Percentiles rank a stretch among this genome's conserved stretches.
Conservation (phyloP, 2,329 filamentous ascomycete genomes). For the Cercospora canescens region DNA sequence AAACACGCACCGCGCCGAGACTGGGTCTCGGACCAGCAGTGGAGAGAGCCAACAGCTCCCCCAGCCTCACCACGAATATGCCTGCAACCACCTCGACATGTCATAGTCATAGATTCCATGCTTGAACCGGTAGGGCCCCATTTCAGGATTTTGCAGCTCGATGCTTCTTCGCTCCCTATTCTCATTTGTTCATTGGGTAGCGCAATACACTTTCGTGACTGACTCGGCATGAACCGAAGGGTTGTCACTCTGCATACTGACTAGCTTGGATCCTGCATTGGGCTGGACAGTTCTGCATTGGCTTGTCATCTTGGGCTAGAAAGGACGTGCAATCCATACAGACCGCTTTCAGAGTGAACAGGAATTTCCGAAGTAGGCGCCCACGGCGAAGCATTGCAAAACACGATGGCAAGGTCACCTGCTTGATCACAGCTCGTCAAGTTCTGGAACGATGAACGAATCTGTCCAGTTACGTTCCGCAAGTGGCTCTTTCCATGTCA, state of each 20-base stretch:
- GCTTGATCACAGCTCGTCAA: background rate
- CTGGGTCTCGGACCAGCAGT: background rate
- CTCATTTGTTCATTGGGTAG: constrained; percentile 7
- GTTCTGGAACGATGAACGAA: constrained; percentile 9
- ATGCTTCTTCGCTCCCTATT: background rate
- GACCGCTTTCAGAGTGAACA: background rate
- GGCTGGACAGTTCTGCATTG: background rate
- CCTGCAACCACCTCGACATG: background rate
- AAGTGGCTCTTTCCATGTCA: constrained; percentile 7
- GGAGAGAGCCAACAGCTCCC: background rate
- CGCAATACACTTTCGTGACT: constrained; percentile 3
- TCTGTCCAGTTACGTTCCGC: constrained; percentile 7
- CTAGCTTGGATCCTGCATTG: constrained; percentile 9
- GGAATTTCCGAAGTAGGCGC: background rate
- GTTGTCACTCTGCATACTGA: constrained; percentile 2
- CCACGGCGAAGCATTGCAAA: background rate
- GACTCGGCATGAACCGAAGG: constrained; percentile 6
- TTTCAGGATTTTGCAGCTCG: background rate
- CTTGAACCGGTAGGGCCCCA: background rate
- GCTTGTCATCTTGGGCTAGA: background rate
- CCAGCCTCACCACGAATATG: background rate
- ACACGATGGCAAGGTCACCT: background rate
- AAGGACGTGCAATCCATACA: background rate
- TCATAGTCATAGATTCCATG: background rate
- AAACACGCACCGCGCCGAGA: background rate